These are phyloP conservation scores for Cyberlindnera misumaiensis DNA, from an alignment of 805 yeast species.

Conservation along the genomic window DNA sequence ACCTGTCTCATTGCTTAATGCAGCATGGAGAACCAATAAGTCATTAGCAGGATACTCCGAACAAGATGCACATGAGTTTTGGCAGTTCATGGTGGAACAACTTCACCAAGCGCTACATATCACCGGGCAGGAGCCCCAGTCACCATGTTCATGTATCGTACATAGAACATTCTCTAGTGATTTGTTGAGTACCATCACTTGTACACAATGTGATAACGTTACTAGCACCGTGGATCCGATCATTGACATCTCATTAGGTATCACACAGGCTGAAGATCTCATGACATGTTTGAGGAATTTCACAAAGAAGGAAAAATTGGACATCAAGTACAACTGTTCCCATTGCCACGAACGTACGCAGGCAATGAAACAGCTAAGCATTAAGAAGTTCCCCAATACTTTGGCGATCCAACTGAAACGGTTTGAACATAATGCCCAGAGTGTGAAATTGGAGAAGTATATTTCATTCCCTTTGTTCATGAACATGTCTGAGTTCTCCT, in stretches of 20 bases:
- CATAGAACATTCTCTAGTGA: conserved; percentile 82
- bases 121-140: conserved; percentile 10
- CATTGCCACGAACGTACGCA: conserved; percentile 54
- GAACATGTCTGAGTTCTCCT: conserved; percentile 58
- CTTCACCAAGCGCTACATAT: conserved; percentile 44
- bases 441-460: conserved; percentile 66
- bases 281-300: conserved; percentile 68
- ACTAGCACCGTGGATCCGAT: conserved; percentile 74
- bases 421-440: conserved; percentile 32
- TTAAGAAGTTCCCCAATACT: conserved; percentile 68
- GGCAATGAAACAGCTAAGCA: conserved; percentile 66
- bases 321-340: conserved; percentile 64
- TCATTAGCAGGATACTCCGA: conserved; percentile 92
- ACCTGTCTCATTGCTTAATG: conserved; percentile 69
- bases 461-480: conserved; percentile 68
- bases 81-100: conserved; percentile 87
- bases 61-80: conserved; percentile 98
- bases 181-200: conserved; percentile 70
- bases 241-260: conserved; percentile 81
- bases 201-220: conserved; percentile 57
- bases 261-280: conserved; percentile 39
- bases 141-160: conserved; percentile 64
- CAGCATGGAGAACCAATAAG: conserved; percentile 82
- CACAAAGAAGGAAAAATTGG: conserved; percentile 72
- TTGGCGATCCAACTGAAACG: conserved; percentile 80